Evolutionary conservation across 2,329 filamentous ascomycete genomes (phyloP).

Genomic region (Pseudocercospora cruenta): DNA sequence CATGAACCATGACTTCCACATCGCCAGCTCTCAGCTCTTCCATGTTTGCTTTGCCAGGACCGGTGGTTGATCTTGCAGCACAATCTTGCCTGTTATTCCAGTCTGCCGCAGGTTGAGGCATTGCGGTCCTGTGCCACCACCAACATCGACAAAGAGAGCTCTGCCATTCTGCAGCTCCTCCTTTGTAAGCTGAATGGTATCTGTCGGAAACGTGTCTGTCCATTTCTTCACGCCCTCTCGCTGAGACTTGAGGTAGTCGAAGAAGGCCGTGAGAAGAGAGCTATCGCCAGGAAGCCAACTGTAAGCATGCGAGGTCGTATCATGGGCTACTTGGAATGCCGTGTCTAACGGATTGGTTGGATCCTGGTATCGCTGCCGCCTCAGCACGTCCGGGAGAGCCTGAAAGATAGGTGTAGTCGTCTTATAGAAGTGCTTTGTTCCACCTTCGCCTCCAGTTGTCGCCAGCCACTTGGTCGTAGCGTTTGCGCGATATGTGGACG

Average conservation of each 20-base stretch:
- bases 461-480: slow-evolving; percentile 18
- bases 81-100: slow-evolving; percentile 17
- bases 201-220: slow-evolving; percentile 13
- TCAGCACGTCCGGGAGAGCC: slow-evolving; percentile 13
- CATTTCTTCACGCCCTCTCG: not conserved
- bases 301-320: slow-evolving; percentile 8
- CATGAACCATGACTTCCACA: slow-evolving; percentile 16
- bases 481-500: slow-evolving; percentile 15
- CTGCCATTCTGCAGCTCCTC: slow-evolving; percentile 8
- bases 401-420: slow-evolving; percentile 1
- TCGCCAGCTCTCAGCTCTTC: slow-evolving; percentile 6
- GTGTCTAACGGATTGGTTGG: slow-evolving; percentile 8
- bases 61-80: slow-evolving; percentile 22
- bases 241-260: slow-evolving; percentile 14
- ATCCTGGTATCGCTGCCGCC: slow-evolving; percentile 13
- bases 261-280: slow-evolving; percentile 11
- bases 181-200: slow-evolving; percentile 1
- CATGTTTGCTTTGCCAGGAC: slow-evolving; percentile 2
- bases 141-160: slow-evolving; percentile 26
- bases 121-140: slow-evolving; percentile 20
- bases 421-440: slow-evolving; percentile 15
- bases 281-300: slow-evolving; percentile 12
- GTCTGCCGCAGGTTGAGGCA: slow-evolving; percentile 10
- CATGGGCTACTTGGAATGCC: slow-evolving; percentile 8
- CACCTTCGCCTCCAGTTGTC: slow-evolving; percentile 17